Base-by-base conservation (phyloP, 257 asterid genomes). In the Capsicum baccatum region DNA sequence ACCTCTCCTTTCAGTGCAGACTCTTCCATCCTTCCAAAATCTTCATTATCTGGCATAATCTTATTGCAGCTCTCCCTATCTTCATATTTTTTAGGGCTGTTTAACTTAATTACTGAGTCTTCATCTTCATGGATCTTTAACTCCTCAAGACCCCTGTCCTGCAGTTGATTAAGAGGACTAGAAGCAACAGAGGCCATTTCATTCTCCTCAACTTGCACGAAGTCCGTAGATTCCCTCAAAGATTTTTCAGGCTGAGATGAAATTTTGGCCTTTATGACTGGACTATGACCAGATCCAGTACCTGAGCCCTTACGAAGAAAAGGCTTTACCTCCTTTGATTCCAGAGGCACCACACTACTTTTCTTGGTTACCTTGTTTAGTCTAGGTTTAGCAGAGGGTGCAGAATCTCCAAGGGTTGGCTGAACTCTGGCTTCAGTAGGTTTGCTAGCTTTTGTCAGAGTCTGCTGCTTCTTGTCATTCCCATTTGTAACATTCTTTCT, bases 281-380 rank as follows among this genome's bases (percentile, higher is more conserved):
- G 88, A 85, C 88, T 88, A 60, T 85, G 90, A 83, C 88, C 84
- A 84, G 96, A 64, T 82, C 89, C 87, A 64, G 91, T 89, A 84
- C 92, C 89, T 78, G 98, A 87, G 79, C 98, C 97, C 87, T 91
- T 97, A 9, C 99, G 97, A 60, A 95, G 95, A 90, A 91, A 95
- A 80, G 99, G 92, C 91, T 97, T 97, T 54, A 69, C 66, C 47
- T 83, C 81, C 81, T 83, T 83, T 70, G 99, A 87, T 90, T 95
- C 99, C 83, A 97, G 84, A 33, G 99, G 99, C 73, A 97, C 99
- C 84, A 97, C 94, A 47, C 94, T 95, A 90, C 95, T 92, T 89
- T 94, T 97, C 94, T 90, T 97, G 88, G 98, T 88, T 19, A 87
- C 94, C 91, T 93, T 97, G 91, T 85, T 90, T 80, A 90, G 83